phyloP scores from a whole-genome alignment of 768 basidiomycete genomes.

The Phylloporus sp. region DNA sequence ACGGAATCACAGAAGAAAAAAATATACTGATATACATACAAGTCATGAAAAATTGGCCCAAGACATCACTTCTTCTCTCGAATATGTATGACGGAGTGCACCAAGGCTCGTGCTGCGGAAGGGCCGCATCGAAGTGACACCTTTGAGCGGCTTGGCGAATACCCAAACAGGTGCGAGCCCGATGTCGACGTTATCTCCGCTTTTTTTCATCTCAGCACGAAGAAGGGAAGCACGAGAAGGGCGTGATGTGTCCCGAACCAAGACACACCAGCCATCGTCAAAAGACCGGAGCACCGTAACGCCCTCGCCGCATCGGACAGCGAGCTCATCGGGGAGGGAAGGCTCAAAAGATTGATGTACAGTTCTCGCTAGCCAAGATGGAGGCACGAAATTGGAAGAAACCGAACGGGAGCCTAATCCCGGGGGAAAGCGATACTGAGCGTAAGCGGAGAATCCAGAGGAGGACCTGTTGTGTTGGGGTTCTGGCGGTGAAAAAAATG shows the following conservation, averaged over 20 bases:
- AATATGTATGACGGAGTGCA: constrained; percentile 38
- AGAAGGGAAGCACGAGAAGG: constrained; percentile 38
- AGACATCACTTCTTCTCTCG: constrained; percentile 52
- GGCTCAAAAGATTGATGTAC: constrained; percentile 64
- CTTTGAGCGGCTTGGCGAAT: constrained; percentile 60
- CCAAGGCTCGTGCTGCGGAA: constrained; percentile 49
- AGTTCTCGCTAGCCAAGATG: constrained; percentile 42
- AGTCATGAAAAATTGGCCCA: constrained; percentile 43
- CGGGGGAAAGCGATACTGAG: constrained; percentile 21
- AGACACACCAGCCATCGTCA: constrained; percentile 79
- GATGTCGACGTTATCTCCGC: constrained; percentile 48
- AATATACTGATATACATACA: not conserved
- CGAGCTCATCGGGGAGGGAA: constrained; percentile 69
- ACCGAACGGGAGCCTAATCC: constrained; percentile 9
- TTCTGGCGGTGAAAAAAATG: constrained; percentile 15
- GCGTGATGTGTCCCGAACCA: constrained; percentile 46
- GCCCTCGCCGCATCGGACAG: constrained; percentile 51
- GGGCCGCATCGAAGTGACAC: constrained; percentile 57
- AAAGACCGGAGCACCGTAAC: constrained; percentile 61
- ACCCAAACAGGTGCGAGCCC: constrained; percentile 76
- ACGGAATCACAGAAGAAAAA: not conserved
- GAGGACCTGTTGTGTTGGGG: constrained; percentile 32
- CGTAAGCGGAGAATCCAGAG: constrained; percentile 35
- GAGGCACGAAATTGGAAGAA: constrained; percentile 18
- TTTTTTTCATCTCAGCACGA: constrained; percentile 8